A percentile compares a stretch with the other conserved stretches of the same genome.
phyloP scores from a whole-genome alignment of 306 rosid species.

The Hippophae gyantsensis region DNA sequence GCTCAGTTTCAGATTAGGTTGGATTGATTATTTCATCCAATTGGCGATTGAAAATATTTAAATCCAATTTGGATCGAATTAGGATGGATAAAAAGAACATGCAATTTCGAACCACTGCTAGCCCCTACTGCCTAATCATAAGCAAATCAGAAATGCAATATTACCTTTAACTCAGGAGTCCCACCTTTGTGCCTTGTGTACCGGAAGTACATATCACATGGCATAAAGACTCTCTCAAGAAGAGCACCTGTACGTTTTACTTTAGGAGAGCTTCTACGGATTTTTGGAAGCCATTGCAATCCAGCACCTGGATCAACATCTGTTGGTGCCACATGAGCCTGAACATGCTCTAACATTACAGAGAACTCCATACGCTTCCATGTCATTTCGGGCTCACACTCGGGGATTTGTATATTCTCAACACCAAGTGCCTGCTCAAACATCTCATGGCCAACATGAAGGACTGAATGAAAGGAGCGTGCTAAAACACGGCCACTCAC shows the following conservation, averaged over 20 bases:
- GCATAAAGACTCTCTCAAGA: conserved; percentile 99
- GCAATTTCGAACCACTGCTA: not conserved
- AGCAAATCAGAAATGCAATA: too few species aligned
- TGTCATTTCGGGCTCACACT: conserved; percentile 86
- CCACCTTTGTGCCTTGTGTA: conserved; percentile 98
- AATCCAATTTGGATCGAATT: too few species aligned
- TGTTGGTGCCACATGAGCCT: conserved; percentile 99
- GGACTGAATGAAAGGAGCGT: conserved; percentile 89
- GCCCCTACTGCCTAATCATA: not conserved
- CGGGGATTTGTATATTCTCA: conserved; percentile 48
- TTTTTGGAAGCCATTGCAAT: conserved; percentile 97
- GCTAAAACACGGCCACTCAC: conserved; percentile 94
- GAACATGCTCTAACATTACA: conserved; percentile 94
- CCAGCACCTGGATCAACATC: conserved; percentile 99
- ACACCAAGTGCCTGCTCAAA: conserved; percentile 82
- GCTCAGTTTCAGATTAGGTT: too few species aligned
- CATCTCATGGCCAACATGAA: conserved; percentile 87
- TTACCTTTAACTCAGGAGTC: conserved; percentile 85
- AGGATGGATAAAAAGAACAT: not conserved
- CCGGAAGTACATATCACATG: conserved; percentile 90
- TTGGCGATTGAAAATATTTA: too few species aligned
- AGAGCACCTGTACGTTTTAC: conserved; percentile 99
- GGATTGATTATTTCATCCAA: too few species aligned
- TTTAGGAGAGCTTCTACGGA: conserved; percentile 90
- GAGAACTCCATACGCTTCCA: conserved; percentile 90